These are phyloP conservation scores for Dactylorhiza incarnata DNA, from an alignment of 106 monocot genomes.

Conservation along the genomic window DNA sequence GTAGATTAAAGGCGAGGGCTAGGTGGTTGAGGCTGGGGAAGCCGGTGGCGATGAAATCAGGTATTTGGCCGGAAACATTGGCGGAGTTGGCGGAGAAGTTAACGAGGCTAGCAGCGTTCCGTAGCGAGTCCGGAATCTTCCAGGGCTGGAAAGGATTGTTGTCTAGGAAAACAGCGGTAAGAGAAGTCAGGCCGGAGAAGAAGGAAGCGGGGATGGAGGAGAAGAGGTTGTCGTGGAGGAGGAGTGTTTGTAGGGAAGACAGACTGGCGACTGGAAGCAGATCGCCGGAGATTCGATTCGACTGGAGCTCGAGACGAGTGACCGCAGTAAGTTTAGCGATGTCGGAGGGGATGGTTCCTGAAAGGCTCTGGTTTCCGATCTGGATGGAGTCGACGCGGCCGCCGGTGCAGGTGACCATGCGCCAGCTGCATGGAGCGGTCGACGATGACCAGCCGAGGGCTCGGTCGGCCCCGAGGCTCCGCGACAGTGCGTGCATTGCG, in stretches of 20 bases:
- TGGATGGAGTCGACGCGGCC: constrained; percentile 47
- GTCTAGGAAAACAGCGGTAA: constrained; percentile 37
- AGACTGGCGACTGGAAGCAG: constrained; percentile 38
- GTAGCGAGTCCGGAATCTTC: constrained; percentile 25
- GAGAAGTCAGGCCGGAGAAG: constrained; percentile 39
- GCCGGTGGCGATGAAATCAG: constrained; percentile 21
- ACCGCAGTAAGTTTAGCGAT: constrained; percentile 42
- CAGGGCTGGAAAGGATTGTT: constrained; percentile 51
- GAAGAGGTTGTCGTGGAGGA: constrained; percentile 56
- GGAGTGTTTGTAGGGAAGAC: constrained; percentile 31
- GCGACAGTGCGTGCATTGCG: constrained; percentile 34
- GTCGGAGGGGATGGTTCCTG: constrained; percentile 25
- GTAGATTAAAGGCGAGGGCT: constrained; percentile 25
- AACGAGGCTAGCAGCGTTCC: constrained; percentile 22
- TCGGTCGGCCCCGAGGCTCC: constrained; percentile 12
- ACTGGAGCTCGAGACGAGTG: constrained; percentile 42
- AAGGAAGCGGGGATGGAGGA: constrained; percentile 37
- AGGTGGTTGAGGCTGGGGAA: constrained; percentile 34
- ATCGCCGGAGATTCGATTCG: constrained; percentile 36
- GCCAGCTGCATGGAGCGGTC: constrained; percentile 45
- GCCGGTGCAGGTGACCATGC: constrained; percentile 29
- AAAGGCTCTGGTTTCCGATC: constrained; percentile 35
- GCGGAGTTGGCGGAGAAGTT: constrained; percentile 56
- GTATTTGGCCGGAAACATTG: constrained; percentile 39
- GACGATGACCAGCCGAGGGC: constrained; percentile 8